Evolutionary conservation across 257 asterid species (phyloP), one percentile per base, ranked within the genome.

Genomic region (Gynochthodes officinalis): DNA sequence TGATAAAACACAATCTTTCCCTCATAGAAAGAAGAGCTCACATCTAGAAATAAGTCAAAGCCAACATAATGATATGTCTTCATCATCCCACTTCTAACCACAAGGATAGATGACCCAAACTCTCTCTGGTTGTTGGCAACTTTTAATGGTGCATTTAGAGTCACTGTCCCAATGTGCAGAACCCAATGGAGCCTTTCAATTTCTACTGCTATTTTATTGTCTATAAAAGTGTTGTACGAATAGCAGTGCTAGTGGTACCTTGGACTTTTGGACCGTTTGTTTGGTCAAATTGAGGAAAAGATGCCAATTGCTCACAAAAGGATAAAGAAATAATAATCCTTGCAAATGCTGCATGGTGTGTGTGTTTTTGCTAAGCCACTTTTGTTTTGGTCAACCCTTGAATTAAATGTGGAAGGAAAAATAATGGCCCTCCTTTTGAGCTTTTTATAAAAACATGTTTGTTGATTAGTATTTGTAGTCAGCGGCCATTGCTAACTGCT

Each of bases 341-440:
- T n/a, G n/a, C n/a, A n/a, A n/a, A n/a, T n/a, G n/a, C n/a, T n/a
- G n/a, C n/a, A n/a, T n/a, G n/a, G n/a, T n/a, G n/a, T n/a, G n/a
- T n/a, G 28, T 54, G 30, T 13, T 27, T 43, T 28, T 27, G 23
- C 75, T 37, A 42, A 71, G 1, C 37, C 69, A 53, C 77, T 79
- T 75, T 73, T 43, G 46, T 33, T 39, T 53, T 53, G 67, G 90
- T 88, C 93, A 84, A 88, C 90, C 69, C 68, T 76, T 73, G 73
- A 39, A 77, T 81, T 80, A 70, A n/a, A 83, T 81, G 73, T 72
- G 15, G 52, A 25, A 6, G 72, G 46, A 21, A 39, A 57, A 67
- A 16, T 35, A 67, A 69, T 75, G 28, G 58, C 14, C 76, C 76
- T 76, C 59, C 5, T 71, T 49, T 65, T 44, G 8, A 61, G 65